These are phyloP conservation scores for Stachybotrys chartarum DNA, from an alignment of 2,329 filamentous ascomycete genomes.

Conservation along the genomic window DNA sequence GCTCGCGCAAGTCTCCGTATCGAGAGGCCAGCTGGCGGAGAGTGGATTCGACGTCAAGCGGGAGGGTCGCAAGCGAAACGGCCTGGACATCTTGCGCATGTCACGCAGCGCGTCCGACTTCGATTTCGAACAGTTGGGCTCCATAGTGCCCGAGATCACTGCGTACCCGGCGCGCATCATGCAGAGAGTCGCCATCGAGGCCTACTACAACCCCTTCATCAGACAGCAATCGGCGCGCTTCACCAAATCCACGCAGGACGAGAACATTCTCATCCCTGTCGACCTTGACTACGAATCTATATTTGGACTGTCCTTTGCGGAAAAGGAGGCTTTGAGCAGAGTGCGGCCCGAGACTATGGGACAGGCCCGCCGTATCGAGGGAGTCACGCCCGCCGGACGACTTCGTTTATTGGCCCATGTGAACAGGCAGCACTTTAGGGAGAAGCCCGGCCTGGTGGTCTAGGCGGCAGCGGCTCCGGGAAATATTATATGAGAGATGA, in stretches of 20 bases:
- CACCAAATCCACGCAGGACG: constrained; percentile 66
- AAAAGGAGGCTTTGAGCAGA: constrained; percentile 61
- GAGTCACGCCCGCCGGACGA: constrained; percentile 56
- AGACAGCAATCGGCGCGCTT: constrained; percentile 62
- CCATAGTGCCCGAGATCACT: constrained; percentile 48
- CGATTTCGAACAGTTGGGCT: constrained; percentile 46
- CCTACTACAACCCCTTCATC: constrained; percentile 81
- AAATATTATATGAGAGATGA: not conserved
- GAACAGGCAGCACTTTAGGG: constrained; percentile 17
- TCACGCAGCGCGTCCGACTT: constrained; percentile 40
- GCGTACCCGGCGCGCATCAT: constrained; percentile 52
- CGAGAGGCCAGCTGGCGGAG: constrained; percentile 58
- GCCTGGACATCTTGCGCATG: constrained; percentile 72
- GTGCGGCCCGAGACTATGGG: constrained; percentile 79
- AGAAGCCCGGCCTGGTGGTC: not conserved
- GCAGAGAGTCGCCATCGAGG: constrained; percentile 71
- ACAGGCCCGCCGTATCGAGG: constrained; percentile 83
- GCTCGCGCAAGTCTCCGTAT: constrained; percentile 51
- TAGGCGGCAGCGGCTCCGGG: not conserved
- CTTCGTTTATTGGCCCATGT: constrained; percentile 57
- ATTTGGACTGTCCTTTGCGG: constrained; percentile 69
- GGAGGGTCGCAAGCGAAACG: constrained; percentile 61
- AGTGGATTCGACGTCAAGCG: constrained; percentile 62
- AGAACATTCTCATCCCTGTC: constrained; percentile 61
- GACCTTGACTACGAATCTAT: constrained; percentile 72